Evolutionary conservation across 2,329 filamentous ascomycete genomes (phyloP), one percentile per base, ranked within the genome.

Genomic region (Triangularia verruculosa): DNA sequence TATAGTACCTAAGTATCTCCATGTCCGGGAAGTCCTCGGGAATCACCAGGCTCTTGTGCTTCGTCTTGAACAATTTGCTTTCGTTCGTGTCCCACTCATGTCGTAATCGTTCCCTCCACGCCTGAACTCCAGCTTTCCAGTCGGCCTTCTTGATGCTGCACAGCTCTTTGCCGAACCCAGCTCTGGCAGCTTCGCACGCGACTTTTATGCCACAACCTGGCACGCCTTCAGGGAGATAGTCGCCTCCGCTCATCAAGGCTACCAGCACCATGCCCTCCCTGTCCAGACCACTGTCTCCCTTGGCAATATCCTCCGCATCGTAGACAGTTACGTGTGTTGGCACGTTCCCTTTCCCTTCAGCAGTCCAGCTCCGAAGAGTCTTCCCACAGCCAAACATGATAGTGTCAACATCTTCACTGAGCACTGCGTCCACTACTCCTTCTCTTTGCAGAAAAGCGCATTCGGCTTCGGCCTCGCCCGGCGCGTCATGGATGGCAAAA

Each of bases 371-470:
- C 58, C 92, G 85, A 51, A 97, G 78, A 0, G 90, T 94, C 39
- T 86, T 78, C 0, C 85, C 88, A 67, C 92, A 95, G 1, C 95
- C 95, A 78, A 98, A 98, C 94, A 98, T 98, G 71, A 98, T 85
- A 1, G 94, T 95, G 74, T 99, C 95, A 52, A 97, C 93, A 79
- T 99, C 95, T 74, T 99, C 93, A 74, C 92, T 97, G 70, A 99
- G 81, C 1, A 98, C 95, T 0, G 92, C 94, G 75, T 99, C 95
- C 0, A 97, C 93, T 8, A 97, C 80, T 0, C 92, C 93, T 54
- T 89, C 84, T 64, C 84, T 83, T 72, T 99, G 93, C 2, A 99
- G 77, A 15, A 95, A 78, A 0, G 95, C 95, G 69, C 95, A 99
- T 77, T 99, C 95, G 1, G 95, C 95, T 74, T 99, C 95, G 2